A percentile compares a stretch with the other conserved stretches of the same genome.
phyloP scores from a whole-genome alignment of 2,329 filamentous ascomycete genomes.

The Pestalotiopsis sp. region DNA sequence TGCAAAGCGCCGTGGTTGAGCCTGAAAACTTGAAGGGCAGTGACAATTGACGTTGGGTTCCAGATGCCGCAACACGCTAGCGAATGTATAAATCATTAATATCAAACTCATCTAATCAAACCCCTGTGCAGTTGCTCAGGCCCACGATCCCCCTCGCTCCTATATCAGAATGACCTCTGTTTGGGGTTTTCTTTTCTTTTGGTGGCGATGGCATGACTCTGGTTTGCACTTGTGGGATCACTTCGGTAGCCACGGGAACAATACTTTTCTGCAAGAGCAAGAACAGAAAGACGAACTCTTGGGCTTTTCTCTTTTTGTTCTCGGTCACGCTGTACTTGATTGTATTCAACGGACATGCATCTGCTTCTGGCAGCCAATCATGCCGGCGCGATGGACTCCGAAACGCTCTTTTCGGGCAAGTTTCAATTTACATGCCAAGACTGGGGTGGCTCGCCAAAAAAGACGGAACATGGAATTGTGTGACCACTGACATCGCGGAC shows the following conservation, averaged over 20 bases:
- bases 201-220: neutral
- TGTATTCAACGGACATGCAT: neutral
- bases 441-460: neutral
- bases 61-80: neutral
- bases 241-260: neutral
- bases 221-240: neutral
- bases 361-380: constrained; percentile 8
- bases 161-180: neutral
- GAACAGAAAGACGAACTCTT: neutral
- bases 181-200: neutral
- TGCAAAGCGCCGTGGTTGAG: neutral
- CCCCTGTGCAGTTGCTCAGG: neutral
- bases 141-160: neutral
- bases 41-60: neutral
- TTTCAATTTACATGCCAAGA: neutral
- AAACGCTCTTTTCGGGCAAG: constrained; percentile 7
- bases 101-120: constrained; percentile 7
- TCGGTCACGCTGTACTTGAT: neutral
- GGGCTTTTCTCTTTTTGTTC: neutral
- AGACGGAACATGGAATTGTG: too few species aligned
- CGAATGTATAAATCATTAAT: neutral
- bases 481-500: too few species aligned
- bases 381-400: constrained; percentile 8
- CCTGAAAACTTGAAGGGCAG: neutral
- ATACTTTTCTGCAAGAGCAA: neutral